These are phyloP conservation scores for Starmerella kuoi DNA, from an alignment of 805 yeast genomes.

Conservation along the genomic window DNA sequence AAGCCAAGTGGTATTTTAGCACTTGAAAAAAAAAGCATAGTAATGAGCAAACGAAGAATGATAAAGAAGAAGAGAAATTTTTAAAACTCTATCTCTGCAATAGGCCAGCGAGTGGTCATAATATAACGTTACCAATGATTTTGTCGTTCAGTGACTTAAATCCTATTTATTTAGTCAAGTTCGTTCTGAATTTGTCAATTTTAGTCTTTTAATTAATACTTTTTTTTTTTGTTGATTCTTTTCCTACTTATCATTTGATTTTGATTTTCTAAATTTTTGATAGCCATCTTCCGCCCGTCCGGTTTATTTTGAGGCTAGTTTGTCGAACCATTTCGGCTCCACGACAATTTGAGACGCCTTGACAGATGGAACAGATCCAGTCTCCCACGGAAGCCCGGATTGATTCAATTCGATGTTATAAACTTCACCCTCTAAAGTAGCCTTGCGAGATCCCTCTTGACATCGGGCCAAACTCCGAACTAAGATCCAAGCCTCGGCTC, in stretches of 20 bases:
- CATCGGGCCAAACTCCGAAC: constrained; percentile 55
- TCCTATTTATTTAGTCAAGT: too few relatives aligned
- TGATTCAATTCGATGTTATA: constrained; percentile 33
- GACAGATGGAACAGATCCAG: constrained; percentile 17
- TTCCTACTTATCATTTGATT: too few relatives aligned
- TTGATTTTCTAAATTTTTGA: too few relatives aligned
- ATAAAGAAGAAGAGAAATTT: background rate
- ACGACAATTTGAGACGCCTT: constrained; percentile 29
- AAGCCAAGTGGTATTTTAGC: constrained; percentile 15
- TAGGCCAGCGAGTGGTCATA: too few relatives aligned
- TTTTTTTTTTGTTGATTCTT: too few relatives aligned
- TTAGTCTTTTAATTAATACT: too few relatives aligned
- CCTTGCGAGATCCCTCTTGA: constrained; percentile 60
- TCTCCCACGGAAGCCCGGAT: constrained; percentile 13
- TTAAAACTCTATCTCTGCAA: background rate
- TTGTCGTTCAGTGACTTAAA: too few relatives aligned
- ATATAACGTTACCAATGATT: too few relatives aligned
- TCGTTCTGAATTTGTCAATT: too few relatives aligned
- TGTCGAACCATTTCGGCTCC: constrained; percentile 32
- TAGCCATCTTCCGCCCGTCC: too few relatives aligned
- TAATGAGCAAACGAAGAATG: too few relatives aligned
- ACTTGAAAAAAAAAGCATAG: too few relatives aligned
- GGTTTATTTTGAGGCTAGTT: constrained; percentile 13
- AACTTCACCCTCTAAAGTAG: constrained; percentile 56
- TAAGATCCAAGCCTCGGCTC: constrained; percentile 51